phyloP scores from a whole-genome alignment of 2,329 filamentous ascomycete species.

The Chaetomiaceae sp. region DNA sequence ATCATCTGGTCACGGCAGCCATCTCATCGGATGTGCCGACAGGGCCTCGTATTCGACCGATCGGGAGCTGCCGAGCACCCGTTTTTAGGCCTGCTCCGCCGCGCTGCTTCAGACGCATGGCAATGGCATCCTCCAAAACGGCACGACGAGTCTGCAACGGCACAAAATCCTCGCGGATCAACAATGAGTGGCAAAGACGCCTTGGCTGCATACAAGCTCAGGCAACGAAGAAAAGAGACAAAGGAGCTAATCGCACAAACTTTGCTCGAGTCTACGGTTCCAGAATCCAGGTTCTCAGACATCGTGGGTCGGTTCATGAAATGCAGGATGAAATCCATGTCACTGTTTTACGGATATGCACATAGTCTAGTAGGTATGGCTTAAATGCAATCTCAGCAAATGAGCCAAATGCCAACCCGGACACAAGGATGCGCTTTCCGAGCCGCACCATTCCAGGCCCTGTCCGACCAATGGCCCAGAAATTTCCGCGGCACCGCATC shows the following conservation, averaged over 20 bases:
- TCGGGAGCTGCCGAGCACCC: slow-evolving; percentile 12
- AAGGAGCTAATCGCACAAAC: no score
- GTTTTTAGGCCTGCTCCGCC: slow-evolving; percentile 21
- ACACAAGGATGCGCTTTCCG: background rate
- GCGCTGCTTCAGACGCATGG: slow-evolving; percentile 11
- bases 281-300: no score
- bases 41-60: slow-evolving; percentile 21
- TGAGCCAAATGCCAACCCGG: background rate
- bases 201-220: no score
- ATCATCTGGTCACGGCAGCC: slow-evolving; percentile 2
- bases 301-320: no score
- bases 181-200: no score
- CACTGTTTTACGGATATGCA: no score
- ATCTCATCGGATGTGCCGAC: slow-evolving; percentile 13
- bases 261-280: no score
- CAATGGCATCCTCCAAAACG: background rate
- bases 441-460: slow-evolving; percentile 19
- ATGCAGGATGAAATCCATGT: no score
- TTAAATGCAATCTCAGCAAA: slow-evolving; percentile 3
- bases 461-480: slow-evolving; percentile 15
- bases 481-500: slow-evolving; percentile 26
- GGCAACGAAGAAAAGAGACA: background rate
- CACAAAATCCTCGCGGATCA: background rate
- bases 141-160: slow-evolving; percentile 1
- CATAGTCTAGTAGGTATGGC: no score